Evolutionary conservation across 108 stramenopile species (phyloP), one percentile per base, ranked within the genome.

Genomic region (Skeletonema tropicum): DNA sequence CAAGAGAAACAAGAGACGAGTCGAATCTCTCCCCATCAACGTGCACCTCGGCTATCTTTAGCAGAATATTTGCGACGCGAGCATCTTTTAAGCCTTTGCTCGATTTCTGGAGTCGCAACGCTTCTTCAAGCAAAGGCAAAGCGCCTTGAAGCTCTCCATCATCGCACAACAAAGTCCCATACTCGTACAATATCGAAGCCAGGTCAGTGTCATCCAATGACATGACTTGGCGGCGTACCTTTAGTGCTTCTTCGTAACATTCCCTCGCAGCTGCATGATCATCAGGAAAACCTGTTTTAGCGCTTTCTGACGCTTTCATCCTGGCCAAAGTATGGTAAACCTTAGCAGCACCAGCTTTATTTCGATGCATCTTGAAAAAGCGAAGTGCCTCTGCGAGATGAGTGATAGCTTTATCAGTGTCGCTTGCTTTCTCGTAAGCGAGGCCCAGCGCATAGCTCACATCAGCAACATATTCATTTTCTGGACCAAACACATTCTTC

Each of bases 211-310:
- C 79, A 80, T 64, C 68, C 33, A 76, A 70, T 68, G 74, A 55
- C 39, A 70, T 60, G 59, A 75, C 74, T 80, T 80, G 79, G 11
- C 79, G 79, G 15, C 75, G 74, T 17, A 73, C 59, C 21, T 68
- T 68, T 15, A 82, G 65, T 5, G 76, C 76, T 73, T 77, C 71
- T 66, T 74, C 67, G 66, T 82, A 77, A 58, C 81, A 82, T 48
- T 77, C 76, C 33, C 77, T 57, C 32, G 84, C 75, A 42, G 76
- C 77, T 55, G 58, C 39, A 45, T 46, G 76, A 36, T 82, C 81
- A 35, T 21, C 39, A 12, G 30, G 23, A 65, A 73, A 70, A 23
- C 67, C 67, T 19, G 55, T 60, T 36, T 80, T 31, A 35, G 59
- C 30, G 23, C 65, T 64, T 25, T 62, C 45, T 2, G 70, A 66